Base-by-base conservation (phyloP, 2,329 filamentous ascomycete species). In the Dothistroma septosporum region DNA sequence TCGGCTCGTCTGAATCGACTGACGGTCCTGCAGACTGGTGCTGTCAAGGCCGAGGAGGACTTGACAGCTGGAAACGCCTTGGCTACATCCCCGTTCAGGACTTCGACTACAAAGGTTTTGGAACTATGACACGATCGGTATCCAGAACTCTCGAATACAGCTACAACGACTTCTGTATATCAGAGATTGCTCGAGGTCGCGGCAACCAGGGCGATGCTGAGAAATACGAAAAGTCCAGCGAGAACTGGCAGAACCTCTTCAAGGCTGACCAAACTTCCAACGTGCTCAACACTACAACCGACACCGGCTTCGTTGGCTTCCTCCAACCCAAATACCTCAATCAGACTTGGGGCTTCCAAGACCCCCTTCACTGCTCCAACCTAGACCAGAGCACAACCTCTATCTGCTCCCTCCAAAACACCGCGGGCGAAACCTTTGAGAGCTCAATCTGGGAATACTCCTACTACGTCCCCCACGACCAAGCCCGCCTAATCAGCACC, bases 371-470 rank as follows among this genome's bases (percentile, higher is more conserved):
- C 60, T 78, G 76, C 60, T 79, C 77, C 28, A 80, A 79, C 48
- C 69, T 77, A 0, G 67, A 79, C 2, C 61, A 48, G 54, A 37
- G 56, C 2, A 61, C 19, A 6, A 28, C 24, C 24, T 28, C 24
- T 28, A 56, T 59, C 35, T 82, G 80, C 68, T 81, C 79, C 50
- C 72, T 82, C 12, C 78, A 78, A 41, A 88, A 88, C 22, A 69
- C 57, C n/a, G 66, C 64, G 8, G 58, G 55, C 2, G 88, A 91
- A 73, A 91, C 88, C 0, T 91, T 88, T 65, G 88, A 92, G 72
- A 85, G 83, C 54, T 87, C 84, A 58, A 78, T 84, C 7, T 92
- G 88, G 88, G 84, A 79, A 52, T 89, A 89, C 74, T 85, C 82
- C 5, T 86, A 87, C 78, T 87, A 86, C 61, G 83, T 85, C n/a